These are phyloP conservation scores for Rhodotorula sp. DNA, from an alignment of 1,284 basidiomycete genomes.

Conservation along the genomic window DNA sequence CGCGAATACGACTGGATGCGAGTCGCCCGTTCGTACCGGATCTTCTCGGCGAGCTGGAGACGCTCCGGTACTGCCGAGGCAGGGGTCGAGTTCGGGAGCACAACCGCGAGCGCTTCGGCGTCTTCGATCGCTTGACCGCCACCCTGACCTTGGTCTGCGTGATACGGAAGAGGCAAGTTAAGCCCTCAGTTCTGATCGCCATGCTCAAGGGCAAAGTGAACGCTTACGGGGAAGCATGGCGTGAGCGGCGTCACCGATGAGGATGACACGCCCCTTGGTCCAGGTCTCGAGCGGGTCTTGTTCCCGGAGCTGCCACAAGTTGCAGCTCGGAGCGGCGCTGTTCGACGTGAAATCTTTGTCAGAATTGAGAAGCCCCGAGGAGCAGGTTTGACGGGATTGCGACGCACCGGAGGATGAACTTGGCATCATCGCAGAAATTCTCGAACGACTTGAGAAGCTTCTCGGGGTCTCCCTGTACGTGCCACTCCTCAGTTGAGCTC, in stretches of 20 bases:
- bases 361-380: constrained; percentile 52
- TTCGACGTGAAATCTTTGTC: constrained; percentile 34
- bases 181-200: not conserved
- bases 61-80: constrained; percentile 18
- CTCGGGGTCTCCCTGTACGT: constrained; percentile 35
- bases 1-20: constrained; percentile 44
- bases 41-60: constrained; percentile 37
- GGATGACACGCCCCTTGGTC: constrained; percentile 43
- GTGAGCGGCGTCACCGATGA: constrained; percentile 49
- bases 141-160: constrained; percentile 43
- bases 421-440: constrained; percentile 35
- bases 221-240: constrained; percentile 38
- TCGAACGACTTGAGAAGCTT: constrained; percentile 43
- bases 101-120: constrained; percentile 42
- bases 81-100: constrained; percentile 23
- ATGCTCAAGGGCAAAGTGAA: not conserved
- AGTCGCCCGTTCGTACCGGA: constrained; percentile 43
- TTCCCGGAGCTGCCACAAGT: constrained; percentile 47
- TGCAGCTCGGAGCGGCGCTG: not conserved
- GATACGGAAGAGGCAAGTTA: not conserved
- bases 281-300: constrained; percentile 44
- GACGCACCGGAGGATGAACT: constrained; percentile 52
- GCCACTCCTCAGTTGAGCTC: constrained; percentile 45
- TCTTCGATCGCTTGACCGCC: constrained; percentile 45
- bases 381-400: constrained; percentile 53